A percentile compares a stretch with the other conserved stretches of the same genome.
These are phyloP conservation scores for Sophora flavescens DNA, from an alignment of 306 rosid species.

Conservation along the genomic window DNA sequence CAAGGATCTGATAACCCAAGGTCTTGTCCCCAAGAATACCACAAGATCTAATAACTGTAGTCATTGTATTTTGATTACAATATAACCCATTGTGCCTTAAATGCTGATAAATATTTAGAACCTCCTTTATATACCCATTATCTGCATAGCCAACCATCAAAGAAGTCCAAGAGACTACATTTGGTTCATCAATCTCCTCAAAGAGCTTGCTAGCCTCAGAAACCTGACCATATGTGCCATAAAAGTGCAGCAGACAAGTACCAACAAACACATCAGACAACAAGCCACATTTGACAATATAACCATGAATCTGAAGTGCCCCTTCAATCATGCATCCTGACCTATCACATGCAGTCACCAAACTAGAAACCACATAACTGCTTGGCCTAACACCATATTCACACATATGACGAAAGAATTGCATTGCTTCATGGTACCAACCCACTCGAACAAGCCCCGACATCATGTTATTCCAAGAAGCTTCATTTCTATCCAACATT, in stretches of 20 bases:
- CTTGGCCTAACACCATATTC: slow-evolving; percentile 59
- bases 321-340: slow-evolving; percentile 66
- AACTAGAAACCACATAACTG: slow-evolving; percentile 75
- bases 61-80: slow-evolving; percentile 74
- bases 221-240: slow-evolving; percentile 63
- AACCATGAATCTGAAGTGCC: slow-evolving; percentile 80
- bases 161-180: slow-evolving; percentile 95
- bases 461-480: slow-evolving; percentile 94
- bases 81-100: slow-evolving; percentile 55
- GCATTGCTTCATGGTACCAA: slow-evolving; percentile 57
- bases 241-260: slow-evolving; percentile 84
- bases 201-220: slow-evolving; percentile 62
- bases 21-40: slow-evolving; percentile 69
- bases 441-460: slow-evolving; percentile 76
- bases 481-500: slow-evolving; percentile 72
- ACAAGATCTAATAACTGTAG: slow-evolving; percentile 76
- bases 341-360: slow-evolving; percentile 82
- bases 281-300: slow-evolving; percentile 69
- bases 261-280: slow-evolving; percentile 74
- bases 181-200: slow-evolving; percentile 78
- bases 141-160: slow-evolving; percentile 78
- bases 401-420: slow-evolving; percentile 65
- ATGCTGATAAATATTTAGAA: slow-evolving; percentile 58
- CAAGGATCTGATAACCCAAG: slow-evolving; percentile 77
- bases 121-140: slow-evolving; percentile 62